A percentile compares a stretch with the other conserved stretches of the same genome.
These are phyloP conservation scores for Sapria himalayana DNA, from an alignment of 345 rosid genomes.

Conservation along the genomic window DNA sequence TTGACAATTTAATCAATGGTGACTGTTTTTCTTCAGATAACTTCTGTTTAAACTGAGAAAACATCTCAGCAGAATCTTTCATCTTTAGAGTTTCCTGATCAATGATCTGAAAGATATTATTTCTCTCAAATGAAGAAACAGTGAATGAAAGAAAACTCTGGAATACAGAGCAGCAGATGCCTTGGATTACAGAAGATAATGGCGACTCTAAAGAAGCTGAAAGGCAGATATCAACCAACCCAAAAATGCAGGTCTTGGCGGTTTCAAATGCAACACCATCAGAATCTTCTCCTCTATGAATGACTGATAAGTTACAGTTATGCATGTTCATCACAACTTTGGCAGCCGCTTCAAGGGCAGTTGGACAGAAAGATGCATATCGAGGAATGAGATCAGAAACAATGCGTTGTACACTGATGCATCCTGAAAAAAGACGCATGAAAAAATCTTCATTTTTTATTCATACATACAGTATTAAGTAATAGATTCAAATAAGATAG, in stretches of 20 bases:
- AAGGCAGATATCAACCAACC: constrained; percentile 61
- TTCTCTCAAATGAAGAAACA: constrained; percentile 31
- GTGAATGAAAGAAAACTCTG: constrained; percentile 48
- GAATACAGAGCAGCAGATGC: constrained; percentile 50
- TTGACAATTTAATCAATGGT: constrained; percentile 32
- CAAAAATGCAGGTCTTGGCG: constrained; percentile 62
- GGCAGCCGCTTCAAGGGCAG: constrained; percentile 58
- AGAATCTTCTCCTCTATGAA: constrained; percentile 39
- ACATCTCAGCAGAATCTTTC: constrained; percentile 24
- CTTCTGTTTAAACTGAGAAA: constrained; percentile 45
- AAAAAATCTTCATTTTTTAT: constrained; percentile 3
- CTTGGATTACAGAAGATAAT: constrained; percentile 25
- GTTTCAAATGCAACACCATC: constrained; percentile 65
- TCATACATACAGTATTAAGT: too few relatives aligned
- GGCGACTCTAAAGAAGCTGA: constrained; percentile 37
- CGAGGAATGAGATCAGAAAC: constrained; percentile 78
- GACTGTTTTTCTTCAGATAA: constrained; percentile 31
- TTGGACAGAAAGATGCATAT: constrained; percentile 58
- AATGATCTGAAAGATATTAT: constrained; percentile 31
- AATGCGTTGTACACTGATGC: constrained; percentile 68
- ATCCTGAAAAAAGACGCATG: constrained; percentile 34
- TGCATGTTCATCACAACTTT: constrained; percentile 43
- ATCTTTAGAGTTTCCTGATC: constrained; percentile 31
- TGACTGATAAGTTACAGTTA: constrained; percentile 28
- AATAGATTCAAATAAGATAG: too few relatives aligned